These are phyloP conservation scores for Saccharomyces pastorianus DNA, from an alignment of 1,139 yeast species.

Conservation along the genomic window DNA sequence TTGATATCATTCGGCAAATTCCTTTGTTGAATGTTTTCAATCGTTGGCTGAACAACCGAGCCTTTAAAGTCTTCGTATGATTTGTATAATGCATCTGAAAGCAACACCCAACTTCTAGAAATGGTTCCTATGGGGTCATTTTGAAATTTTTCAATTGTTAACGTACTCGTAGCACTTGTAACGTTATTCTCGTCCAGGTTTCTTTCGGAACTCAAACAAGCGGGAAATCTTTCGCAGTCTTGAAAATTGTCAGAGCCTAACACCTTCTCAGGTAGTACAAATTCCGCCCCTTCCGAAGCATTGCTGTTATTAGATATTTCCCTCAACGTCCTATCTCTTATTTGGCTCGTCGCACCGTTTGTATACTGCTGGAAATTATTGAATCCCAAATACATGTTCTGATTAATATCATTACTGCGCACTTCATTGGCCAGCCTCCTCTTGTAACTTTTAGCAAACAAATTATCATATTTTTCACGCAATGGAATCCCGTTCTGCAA, in stretches of 20 bases:
- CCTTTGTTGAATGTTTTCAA: slow-evolving; percentile 67
- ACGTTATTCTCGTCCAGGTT: not conserved
- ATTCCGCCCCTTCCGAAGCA: not conserved
- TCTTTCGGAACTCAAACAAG: not conserved
- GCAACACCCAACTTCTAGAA: slow-evolving; percentile 88
- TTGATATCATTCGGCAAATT: slow-evolving; percentile 71
- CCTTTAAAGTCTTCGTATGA: slow-evolving; percentile 79
- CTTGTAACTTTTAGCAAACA: not conserved
- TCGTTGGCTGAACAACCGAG: slow-evolving; percentile 78
- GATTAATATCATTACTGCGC: not conserved
- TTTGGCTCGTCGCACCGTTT: not conserved
- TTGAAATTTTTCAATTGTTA: slow-evolving; percentile 53
- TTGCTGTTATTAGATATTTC: not conserved
- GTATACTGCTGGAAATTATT: not conserved
- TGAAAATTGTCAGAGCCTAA: not conserved
- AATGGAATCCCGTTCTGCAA: not conserved
- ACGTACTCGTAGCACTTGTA: not conserved
- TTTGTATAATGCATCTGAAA: slow-evolving; percentile 71
- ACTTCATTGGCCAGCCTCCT: not conserved
- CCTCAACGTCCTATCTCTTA: not conserved
- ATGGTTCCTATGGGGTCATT: slow-evolving; percentile 79
- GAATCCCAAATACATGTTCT: not conserved
- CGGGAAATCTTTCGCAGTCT: not conserved
- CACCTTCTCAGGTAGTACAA: not conserved
- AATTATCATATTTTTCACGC: not conserved